phyloP scores from a whole-genome alignment of 306 rosid species.

The Quercus suber region DNA sequence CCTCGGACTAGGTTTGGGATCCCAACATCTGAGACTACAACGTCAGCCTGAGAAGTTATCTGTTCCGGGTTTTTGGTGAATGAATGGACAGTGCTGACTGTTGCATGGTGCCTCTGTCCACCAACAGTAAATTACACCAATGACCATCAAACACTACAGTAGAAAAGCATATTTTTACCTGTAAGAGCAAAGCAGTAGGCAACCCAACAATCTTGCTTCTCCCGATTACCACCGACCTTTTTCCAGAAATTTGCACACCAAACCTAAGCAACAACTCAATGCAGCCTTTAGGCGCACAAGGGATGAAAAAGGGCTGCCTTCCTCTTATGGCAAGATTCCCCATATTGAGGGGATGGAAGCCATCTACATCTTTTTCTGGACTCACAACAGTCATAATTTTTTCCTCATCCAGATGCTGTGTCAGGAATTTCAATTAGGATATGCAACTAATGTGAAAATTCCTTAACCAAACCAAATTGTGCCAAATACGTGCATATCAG shows the following conservation, averaged over 20 bases:
- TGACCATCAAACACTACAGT: slow-evolving; percentile 17
- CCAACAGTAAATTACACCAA: slow-evolving; percentile 21
- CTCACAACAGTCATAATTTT: slow-evolving; percentile 13
- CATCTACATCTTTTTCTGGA: slow-evolving; percentile 31
- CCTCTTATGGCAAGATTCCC: slow-evolving; percentile 35
- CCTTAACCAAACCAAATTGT: not conserved
- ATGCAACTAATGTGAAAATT: not conserved
- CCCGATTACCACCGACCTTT: slow-evolving; percentile 25
- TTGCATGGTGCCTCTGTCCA: slow-evolving; percentile 51
- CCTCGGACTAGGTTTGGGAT: slow-evolving; percentile 40
- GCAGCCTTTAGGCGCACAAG: slow-evolving; percentile 31
- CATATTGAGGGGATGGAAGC: slow-evolving; percentile 33
- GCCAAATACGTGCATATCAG: not conserved
- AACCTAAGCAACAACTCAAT: slow-evolving; percentile 26
- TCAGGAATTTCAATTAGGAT: not conserved
- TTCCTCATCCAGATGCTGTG: slow-evolving; percentile 29
- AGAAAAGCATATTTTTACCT: slow-evolving; percentile 34
- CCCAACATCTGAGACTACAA: slow-evolving; percentile 54
- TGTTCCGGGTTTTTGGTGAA: slow-evolving; percentile 40
- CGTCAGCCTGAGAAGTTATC: slow-evolving; percentile 48
- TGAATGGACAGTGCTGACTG: slow-evolving; percentile 43
- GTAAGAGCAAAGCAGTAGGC: slow-evolving; percentile 30
- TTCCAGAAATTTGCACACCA: slow-evolving; percentile 17
- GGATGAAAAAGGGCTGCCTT: slow-evolving; percentile 25
- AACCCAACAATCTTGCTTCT: slow-evolving; percentile 31